These are phyloP conservation scores for Phaeolepiota aurea DNA, from an alignment of 768 basidiomycete species.

Conservation along the genomic window DNA sequence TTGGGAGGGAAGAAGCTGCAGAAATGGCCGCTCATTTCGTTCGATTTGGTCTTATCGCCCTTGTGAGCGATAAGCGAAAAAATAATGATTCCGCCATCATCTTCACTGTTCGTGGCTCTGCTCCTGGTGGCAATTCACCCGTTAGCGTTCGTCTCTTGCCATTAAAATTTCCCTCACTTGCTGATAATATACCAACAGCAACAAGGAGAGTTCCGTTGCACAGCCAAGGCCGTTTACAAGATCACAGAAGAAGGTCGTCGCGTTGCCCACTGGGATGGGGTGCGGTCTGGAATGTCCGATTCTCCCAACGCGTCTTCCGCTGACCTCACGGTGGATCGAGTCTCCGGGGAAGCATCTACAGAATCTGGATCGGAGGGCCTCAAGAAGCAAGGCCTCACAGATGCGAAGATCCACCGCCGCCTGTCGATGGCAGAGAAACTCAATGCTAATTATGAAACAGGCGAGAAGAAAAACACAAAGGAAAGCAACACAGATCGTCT, in stretches of 20 bases:
- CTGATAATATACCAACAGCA: conserved; percentile 37
- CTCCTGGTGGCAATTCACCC: conserved; percentile 66
- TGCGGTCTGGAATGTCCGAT: conserved; percentile 29
- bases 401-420: conserved; percentile 68
- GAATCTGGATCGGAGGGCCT: conserved; percentile 19
- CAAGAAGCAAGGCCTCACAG: conserved; percentile 22
- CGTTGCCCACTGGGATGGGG: conserved; percentile 76
- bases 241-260: conserved; percentile 88
- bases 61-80: conserved; percentile 89
- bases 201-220: conserved; percentile 95
- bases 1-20: conserved; percentile 91
- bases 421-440: conserved; percentile 73
- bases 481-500: conserved; percentile 92
- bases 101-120: conserved; percentile 81
- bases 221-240: conserved; percentile 90
- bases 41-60: conserved; percentile 80
- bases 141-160: conserved; percentile 41
- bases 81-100: conserved; percentile 90
- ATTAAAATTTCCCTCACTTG: conserved; percentile 7
- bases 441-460: conserved; percentile 44
- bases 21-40: conserved; percentile 99
- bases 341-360: conserved; percentile 47
- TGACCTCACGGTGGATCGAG: conserved; percentile 50
- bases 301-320: conserved; percentile 63
- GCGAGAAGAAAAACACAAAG: conserved; percentile 51